Conservation (phyloP, 352 stramenopile genomes). For the Globisporangium orthogonon region DNA sequence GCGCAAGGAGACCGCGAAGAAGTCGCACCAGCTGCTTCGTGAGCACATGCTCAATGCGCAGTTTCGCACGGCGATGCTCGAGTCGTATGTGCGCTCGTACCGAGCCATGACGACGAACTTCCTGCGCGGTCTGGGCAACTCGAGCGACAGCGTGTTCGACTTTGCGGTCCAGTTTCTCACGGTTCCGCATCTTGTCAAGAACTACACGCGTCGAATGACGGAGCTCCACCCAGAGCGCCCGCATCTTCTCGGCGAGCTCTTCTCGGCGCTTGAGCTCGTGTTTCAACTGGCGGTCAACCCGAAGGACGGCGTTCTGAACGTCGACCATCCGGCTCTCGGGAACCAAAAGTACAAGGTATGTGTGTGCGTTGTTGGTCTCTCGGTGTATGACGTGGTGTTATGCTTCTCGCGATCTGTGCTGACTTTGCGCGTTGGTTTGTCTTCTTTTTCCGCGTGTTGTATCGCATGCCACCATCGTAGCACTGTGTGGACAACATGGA, state of each 20-base stretch:
- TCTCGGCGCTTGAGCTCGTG: constrained; percentile 54
- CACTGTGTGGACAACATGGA: constrained; percentile 85
- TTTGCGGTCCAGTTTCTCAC: constrained; percentile 86
- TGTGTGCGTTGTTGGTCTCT: not conserved
- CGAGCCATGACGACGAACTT: constrained; percentile 69
- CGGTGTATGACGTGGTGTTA: not conserved
- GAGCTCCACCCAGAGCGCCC: constrained; percentile 35
- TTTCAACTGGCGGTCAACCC: constrained; percentile 47
- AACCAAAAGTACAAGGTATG: constrained; percentile 87
- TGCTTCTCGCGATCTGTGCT: not conserved
- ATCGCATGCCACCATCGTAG: constrained; percentile 14
- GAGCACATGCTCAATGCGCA: constrained; percentile 68
- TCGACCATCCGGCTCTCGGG: constrained; percentile 69
- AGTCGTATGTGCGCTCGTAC: constrained; percentile 70
- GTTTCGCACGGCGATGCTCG: constrained; percentile 71
- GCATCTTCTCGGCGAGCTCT: constrained; percentile 58
- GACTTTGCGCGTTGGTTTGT: constrained; percentile 2
- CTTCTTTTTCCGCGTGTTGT: constrained; percentile 6
- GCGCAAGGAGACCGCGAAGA: constrained; percentile 46
- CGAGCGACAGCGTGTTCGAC: constrained; percentile 84
- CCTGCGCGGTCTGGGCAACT: constrained; percentile 72
- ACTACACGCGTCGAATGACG: constrained; percentile 62
- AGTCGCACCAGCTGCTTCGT: constrained; percentile 58
- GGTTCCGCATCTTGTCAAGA: constrained; percentile 70
- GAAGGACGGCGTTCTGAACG: constrained; percentile 37